Evolutionary conservation across 768 basidiomycete genomes (phyloP).

Genomic region (Mycena albidolilacea): DNA sequence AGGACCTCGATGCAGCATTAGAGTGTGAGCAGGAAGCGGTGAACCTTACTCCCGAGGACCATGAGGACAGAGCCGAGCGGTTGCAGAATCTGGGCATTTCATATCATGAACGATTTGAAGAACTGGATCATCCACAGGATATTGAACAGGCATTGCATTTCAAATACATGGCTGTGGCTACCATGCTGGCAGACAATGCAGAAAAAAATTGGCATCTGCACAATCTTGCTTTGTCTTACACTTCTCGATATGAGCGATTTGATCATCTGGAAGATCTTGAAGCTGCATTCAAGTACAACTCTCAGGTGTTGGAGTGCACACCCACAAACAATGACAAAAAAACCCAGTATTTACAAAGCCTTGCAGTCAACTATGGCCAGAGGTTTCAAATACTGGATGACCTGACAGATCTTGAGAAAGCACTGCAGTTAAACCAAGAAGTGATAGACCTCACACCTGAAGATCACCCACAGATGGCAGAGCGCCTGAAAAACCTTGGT

Average conservation of each 20-base stretch:
- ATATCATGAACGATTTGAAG: conserved; percentile 13
- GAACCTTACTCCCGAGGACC: conserved; percentile 2
- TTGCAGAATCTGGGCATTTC: conserved; percentile 16
- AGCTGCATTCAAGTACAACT: conserved; percentile 10
- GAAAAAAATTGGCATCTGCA: conserved; percentile 13
- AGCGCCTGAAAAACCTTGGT: conserved; percentile 16
- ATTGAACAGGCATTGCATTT: conserved; percentile 18
- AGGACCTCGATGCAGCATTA: conserved; percentile 4
- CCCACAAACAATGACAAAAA: conserved; percentile 7
- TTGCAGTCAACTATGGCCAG: conserved; percentile 13
- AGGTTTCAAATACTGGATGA: conserved; percentile 12
- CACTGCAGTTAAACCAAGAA: conserved; percentile 12
- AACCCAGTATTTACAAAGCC: conserved; percentile 10
- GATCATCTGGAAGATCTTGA: conserved; percentile 10
- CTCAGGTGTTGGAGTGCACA: not conserved
- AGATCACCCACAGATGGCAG: conserved; percentile 5
- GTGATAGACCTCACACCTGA: conserved; percentile 18
- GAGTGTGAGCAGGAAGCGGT: conserved; percentile 15
- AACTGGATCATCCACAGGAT: conserved; percentile 16
- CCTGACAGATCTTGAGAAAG: conserved; percentile 16
- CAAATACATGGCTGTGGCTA: conserved; percentile 16
- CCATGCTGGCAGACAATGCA: conserved; percentile 10
- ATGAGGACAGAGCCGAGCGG: conserved; percentile 8
- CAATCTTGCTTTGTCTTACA: conserved; percentile 18
- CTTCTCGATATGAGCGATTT: conserved; percentile 16